Evolutionary conservation across 768 basidiomycete genomes (phyloP).

Genomic region (Kwoniella sp.): DNA sequence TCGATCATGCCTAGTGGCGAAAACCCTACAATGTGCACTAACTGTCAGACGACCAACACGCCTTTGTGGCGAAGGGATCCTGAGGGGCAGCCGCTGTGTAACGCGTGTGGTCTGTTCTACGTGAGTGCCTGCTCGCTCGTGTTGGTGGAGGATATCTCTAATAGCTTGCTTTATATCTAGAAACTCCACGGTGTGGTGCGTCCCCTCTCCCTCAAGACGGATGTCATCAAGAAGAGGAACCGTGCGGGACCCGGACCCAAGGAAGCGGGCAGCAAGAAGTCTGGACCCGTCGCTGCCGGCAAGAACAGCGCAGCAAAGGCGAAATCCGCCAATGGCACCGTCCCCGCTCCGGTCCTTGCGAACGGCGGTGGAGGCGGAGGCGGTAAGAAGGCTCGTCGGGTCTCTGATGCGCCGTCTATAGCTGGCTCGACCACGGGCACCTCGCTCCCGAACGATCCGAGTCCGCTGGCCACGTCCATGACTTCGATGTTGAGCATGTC

Average conservation of each 20-base stretch:
- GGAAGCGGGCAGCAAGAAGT: slow-evolving; percentile 12
- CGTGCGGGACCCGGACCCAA: slow-evolving; percentile 14
- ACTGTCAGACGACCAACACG: slow-evolving; percentile 93
- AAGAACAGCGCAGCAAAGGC: neutral
- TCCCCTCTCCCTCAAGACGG: slow-evolving; percentile 90
- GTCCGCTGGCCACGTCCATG: neutral
- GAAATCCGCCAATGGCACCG: neutral
- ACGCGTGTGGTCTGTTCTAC: slow-evolving; percentile 88
- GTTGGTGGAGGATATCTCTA: neutral
- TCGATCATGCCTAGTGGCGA: slow-evolving; percentile 35
- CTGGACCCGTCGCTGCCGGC: neutral
- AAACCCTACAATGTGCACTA: slow-evolving; percentile 79
- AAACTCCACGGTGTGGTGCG: slow-evolving; percentile 95
- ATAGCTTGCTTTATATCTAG: slow-evolving; percentile 50
- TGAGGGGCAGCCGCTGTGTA: slow-evolving; percentile 54
- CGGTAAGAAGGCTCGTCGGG: slow-evolving; percentile 1
- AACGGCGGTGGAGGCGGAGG: neutral
- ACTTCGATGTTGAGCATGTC: slow-evolving; percentile 2
- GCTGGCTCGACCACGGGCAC: neutral
- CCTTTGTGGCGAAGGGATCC: slow-evolving; percentile 55
- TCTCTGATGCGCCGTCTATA: neutral
- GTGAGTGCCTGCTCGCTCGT: slow-evolving; percentile 65
- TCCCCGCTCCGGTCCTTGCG: too few species aligned
- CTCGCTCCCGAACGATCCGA: neutral
- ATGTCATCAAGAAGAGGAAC: slow-evolving; percentile 82